Base-by-base conservation (phyloP, 441 rosid genomes). In the Theobroma grandiflorum region DNA sequence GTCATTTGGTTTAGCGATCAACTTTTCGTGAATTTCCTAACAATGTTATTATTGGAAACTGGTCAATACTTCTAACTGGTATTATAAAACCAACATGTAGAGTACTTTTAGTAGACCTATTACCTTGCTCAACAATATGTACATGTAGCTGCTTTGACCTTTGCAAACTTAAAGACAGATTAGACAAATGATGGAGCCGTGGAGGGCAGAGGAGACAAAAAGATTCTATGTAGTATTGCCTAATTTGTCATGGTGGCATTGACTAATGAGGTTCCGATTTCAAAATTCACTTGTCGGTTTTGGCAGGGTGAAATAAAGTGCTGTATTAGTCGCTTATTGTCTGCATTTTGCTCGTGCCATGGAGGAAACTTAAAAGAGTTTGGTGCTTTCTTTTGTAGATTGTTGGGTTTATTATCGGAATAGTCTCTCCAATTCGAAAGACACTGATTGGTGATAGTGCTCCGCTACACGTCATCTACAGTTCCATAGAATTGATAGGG, bases 401-500 rank as follows among this genome's bases (percentile, higher is more conserved):
- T 38, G 20, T 83, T 14, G 88, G 86, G 38, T 74, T 81, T 53
- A 26, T 74, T 14, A 61, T 81, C 7, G 86, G 86, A 65, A 43
- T 71, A 40, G 77, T 79, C n/a, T 66, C 86, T 73, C 86, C 86
- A 15, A 8, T 86, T 74, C 83, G 86, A 31, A 73, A 77, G 62
- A 0, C 55, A 12, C n/a, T 83, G 16, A 75, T 86, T 18, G 85
- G 78, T 31, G 71, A 74, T 55, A 76, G 79, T 71, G 85, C 86
- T 74, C 82, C 86, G 18, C 75, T 81, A 42, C 80, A 80, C 6
- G 83, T 83, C 67, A 74, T 86, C 70, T 83, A 81, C 84, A 81
- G 63, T 53, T 26, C 82, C 2, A n/a, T 81, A 5, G 47, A 69
- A 45, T 64, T 86, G 50, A 45, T 83, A 59, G 88, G 88, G 88